Percentiles rank a stretch among this genome's conserved stretches.
Evolutionary conservation across 2,329 filamentous ascomycete genomes (phyloP).

Genomic region (Monosporascus sp.): DNA sequence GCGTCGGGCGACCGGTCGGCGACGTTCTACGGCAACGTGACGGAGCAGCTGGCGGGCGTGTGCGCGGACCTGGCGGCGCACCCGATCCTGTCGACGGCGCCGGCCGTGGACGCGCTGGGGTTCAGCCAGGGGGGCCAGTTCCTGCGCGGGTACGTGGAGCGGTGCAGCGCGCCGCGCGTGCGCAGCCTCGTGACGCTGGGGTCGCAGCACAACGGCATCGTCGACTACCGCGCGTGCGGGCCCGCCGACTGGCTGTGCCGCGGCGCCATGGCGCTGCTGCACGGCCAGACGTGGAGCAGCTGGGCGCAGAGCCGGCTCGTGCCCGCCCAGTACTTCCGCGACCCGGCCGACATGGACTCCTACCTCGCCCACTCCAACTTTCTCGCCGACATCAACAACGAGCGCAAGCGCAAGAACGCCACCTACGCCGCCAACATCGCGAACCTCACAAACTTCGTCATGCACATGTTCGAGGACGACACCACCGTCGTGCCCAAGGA

Average conservation of each 20-base stretch:
- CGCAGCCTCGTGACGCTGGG: conserved; percentile 82
- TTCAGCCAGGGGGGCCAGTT: conserved; percentile 97
- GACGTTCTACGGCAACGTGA: conserved; percentile 89
- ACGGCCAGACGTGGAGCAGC: conserved; percentile 71
- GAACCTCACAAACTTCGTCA: conserved; percentile 68
- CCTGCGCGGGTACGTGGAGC: conserved; percentile 82
- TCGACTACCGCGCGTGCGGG: conserved; percentile 70
- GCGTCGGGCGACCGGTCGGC: conserved; percentile 67
- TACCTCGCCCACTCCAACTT: conserved; percentile 84
- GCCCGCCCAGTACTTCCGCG: conserved; percentile 91
- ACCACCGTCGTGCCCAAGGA: conserved; percentile 84
- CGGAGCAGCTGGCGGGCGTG: conserved; percentile 67
- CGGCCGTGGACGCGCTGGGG: conserved; percentile 82
- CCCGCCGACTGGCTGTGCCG: conserved; percentile 73
- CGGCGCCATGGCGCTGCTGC: conserved; percentile 70
- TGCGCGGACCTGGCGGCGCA: conserved; percentile 72
- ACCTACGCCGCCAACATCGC: conserved; percentile 68
- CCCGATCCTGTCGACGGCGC: conserved; percentile 74
- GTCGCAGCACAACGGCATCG: conserved; percentile 88
- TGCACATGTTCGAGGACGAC: conserved; percentile 88
- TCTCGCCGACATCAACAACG: conserved; percentile 94
- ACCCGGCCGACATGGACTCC: conserved; percentile 57
- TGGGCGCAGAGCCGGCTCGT: conserved; percentile 77
- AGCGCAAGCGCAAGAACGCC: conserved; percentile 67
- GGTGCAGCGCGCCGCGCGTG: conserved; percentile 73